Percentiles rank a stretch among this genome's conserved stretches.
Evolutionary conservation across 805 yeast species (phyloP).

Genomic region (Candida oleophila): DNA sequence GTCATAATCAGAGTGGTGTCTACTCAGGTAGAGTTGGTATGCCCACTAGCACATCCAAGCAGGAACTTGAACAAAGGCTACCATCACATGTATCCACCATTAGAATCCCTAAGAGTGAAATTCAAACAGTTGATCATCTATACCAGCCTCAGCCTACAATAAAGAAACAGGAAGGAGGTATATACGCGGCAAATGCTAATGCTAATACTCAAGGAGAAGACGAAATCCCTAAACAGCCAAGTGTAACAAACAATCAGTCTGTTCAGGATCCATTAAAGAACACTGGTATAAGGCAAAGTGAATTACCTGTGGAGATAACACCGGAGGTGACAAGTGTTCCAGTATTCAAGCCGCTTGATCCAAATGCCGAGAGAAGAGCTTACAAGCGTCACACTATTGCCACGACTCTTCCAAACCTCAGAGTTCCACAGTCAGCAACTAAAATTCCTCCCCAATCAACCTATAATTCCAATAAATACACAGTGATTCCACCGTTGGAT

Average conservation of each 20-base stretch:
- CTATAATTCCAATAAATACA: background rate
- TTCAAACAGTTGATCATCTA: slow-evolving; percentile 3
- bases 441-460: background rate
- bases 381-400: background rate
- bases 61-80: background rate
- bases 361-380: background rate
- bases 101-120: background rate
- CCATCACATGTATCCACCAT: background rate
- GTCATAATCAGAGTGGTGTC: too few relatives aligned
- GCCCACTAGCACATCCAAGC: background rate
- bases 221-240: too few relatives aligned
- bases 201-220: too few relatives aligned
- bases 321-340: background rate
- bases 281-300: background rate
- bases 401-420: background rate
- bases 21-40: background rate
- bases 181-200: too few relatives aligned
- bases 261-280: background rate
- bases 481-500: background rate
- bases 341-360: background rate
- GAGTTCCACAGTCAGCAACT: background rate
- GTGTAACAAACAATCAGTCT: too few relatives aligned
- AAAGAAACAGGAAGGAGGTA: slow-evolving; percentile 1
- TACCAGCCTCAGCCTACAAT: slow-evolving; percentile 5
- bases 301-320: background rate